Percentiles rank a stretch among this genome's conserved stretches.
Conservation (phyloP, 192 early-diverging fungal species). For the Podila epigama region DNA sequence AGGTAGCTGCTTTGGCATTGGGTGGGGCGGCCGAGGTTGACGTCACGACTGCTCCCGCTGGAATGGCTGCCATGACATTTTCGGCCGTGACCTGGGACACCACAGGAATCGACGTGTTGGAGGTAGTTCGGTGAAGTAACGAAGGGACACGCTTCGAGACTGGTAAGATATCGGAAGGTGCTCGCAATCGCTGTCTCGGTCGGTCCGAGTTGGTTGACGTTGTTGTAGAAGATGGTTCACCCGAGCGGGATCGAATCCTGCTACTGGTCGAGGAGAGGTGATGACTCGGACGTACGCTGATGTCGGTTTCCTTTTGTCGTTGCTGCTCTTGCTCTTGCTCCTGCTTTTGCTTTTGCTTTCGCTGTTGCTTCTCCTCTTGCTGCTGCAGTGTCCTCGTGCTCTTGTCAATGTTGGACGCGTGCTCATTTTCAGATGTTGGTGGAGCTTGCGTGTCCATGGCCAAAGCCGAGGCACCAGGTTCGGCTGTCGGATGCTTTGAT, state of each 20-base stretch:
- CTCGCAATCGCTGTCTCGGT: neutral
- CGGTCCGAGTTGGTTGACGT: neutral
- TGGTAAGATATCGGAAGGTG: neutral
- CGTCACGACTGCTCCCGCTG: neutral
- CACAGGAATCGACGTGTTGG: conserved; percentile 16
- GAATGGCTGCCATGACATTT: conserved; percentile 7
- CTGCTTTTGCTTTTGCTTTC: neutral
- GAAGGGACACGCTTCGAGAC: conserved; percentile 23
- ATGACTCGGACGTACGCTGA: no score
- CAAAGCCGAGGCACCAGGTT: no score
- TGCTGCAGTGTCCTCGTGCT: conserved; percentile 1
- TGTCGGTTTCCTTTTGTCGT: neutral
- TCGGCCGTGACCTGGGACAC: conserved; percentile 20
- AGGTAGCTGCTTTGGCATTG: neutral
- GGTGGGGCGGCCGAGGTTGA: neutral
- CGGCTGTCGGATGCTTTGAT: no score
- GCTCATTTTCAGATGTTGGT: no score
- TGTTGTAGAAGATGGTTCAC: neutral
- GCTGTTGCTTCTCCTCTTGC: neutral
- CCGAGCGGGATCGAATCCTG: neutral
- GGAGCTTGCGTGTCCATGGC: neutral
- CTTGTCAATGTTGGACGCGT: no score
- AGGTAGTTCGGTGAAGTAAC: conserved; percentile 24
- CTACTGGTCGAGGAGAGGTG: neutral
- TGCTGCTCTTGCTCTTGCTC: neutral